phyloP scores from a whole-genome alignment of 805 yeast genomes.

The Cyberlindnera meyerae region DNA sequence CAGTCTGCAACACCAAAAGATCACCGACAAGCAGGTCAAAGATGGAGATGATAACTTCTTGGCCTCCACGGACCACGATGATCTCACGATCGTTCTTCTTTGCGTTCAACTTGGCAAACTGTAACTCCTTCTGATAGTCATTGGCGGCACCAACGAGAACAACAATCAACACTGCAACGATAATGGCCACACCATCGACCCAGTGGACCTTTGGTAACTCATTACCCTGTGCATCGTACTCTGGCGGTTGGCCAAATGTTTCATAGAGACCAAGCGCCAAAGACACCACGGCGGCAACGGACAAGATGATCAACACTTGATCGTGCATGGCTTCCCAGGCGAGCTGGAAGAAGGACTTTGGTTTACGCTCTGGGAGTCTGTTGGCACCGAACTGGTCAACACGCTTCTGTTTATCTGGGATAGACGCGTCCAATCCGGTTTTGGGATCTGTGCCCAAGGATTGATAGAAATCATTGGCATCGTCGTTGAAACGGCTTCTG shows the following conservation, averaged over 20 bases:
- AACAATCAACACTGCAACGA: slow-evolving; percentile 85
- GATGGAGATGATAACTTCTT: slow-evolving; percentile 62
- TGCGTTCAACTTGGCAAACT: slow-evolving; percentile 80
- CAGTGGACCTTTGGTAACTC: slow-evolving; percentile 84
- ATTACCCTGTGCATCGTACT: slow-evolving; percentile 73
- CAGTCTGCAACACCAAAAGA: slow-evolving; percentile 76
- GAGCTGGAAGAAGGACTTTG: slow-evolving; percentile 61
- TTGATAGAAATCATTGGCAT: slow-evolving; percentile 21
- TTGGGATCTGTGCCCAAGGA: slow-evolving; percentile 33
- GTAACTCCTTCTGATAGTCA: slow-evolving; percentile 94
- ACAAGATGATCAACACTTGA: slow-evolving; percentile 77
- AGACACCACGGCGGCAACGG: slow-evolving; percentile 84
- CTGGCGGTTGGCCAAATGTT: slow-evolving; percentile 78
- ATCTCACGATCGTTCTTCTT: slow-evolving; percentile 82
- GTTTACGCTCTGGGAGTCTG: slow-evolving; percentile 62
- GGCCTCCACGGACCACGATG: slow-evolving; percentile 69
- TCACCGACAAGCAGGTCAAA: slow-evolving; percentile 85
- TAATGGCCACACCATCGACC: slow-evolving; percentile 98
- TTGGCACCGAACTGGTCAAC: slow-evolving; percentile 60
- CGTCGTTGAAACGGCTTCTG: slow-evolving; percentile 13
- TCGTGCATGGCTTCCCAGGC: slow-evolving; percentile 87
- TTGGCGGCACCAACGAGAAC: slow-evolving; percentile 93
- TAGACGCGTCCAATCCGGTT: slow-evolving; percentile 38
- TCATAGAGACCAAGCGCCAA: slow-evolving; percentile 89
- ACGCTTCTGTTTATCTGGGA: slow-evolving; percentile 35